Base-by-base conservation (phyloP, 768 basidiomycete species). In the Rhodotorula babjevae region DNA sequence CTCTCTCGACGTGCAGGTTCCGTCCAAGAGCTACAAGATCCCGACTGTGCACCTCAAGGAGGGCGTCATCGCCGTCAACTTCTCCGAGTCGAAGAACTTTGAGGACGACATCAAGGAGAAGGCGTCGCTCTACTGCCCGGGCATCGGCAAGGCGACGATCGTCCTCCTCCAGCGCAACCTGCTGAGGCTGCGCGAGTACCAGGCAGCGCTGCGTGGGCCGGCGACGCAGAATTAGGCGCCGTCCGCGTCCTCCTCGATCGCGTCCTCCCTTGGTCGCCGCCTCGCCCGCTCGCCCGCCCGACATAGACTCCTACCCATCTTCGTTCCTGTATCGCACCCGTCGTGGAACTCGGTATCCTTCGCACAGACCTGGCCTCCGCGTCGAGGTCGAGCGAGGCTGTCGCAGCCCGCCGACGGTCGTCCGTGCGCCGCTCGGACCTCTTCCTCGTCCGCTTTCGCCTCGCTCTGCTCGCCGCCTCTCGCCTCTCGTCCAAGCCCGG, bases 71-170 rank as follows among this genome's bases (percentile, higher is more conserved):
- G 93, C 92, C 75, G 81, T 98, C 69, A 98, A 98, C 78, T 90
- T 99, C 31, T 89, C 92, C 27, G 88, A 90, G 0, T 93, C 94
- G 77, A 97, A 95, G 84, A 99, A 99, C 81, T 99, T 98, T 78
- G 93, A 95, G 79, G 87, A 87, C 73, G 90, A 95, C 78, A 89
- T 99, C 29, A 85, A 92, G 72, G 92, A 95, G 29, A 92, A 93
- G 86, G 94, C 93, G 19, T 92, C 93, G 23, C 84, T 99, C 69
- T 97, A 97, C 81, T 85, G 98, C 74, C 93, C 95, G 16, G 89
- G 92, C 11, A 92, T 99, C n/a, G 96, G 96, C 29, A 96, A 95
- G 82, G 90, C 96, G 68, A 99, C 96, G 3, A 96, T 97, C 76
- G 83, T 94, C 79, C 95, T 99, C 92, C 85, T 99, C n/a, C 85